A percentile compares a stretch with the other conserved stretches of the same genome.
Evolutionary conservation across 805 yeast genomes (phyloP).

Genomic region (Saccharomycopsis microspora): DNA sequence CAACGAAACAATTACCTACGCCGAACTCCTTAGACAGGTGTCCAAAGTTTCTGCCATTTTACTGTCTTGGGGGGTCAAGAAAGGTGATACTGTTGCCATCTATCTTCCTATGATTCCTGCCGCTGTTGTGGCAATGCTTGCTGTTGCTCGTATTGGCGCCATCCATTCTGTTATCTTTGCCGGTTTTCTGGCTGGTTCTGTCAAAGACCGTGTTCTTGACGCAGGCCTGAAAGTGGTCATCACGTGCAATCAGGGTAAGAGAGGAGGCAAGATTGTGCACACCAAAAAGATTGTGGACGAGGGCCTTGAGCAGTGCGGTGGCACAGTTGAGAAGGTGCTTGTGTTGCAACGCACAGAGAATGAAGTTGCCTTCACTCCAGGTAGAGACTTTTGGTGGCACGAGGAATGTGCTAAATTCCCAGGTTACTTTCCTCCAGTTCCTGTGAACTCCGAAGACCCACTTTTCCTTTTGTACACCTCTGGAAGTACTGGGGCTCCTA

Average conservation of each 20-base stretch:
- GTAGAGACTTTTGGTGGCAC: slow-evolving; percentile 94
- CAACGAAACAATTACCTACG: slow-evolving; percentile 67
- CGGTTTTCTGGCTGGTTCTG: slow-evolving; percentile 89
- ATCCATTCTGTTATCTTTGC: slow-evolving; percentile 94
- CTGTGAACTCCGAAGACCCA: slow-evolving; percentile 90
- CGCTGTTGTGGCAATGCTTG: slow-evolving; percentile 88
- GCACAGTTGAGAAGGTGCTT: slow-evolving; percentile 64
- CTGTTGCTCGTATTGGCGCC: slow-evolving; percentile 90
- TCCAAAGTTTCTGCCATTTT: slow-evolving; percentile 80
- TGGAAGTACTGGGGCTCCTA: slow-evolving; percentile 97
- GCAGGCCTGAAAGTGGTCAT: slow-evolving; percentile 79
- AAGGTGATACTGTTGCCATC: slow-evolving; percentile 95
- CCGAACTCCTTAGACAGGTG: slow-evolving; percentile 76
- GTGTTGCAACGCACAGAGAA: slow-evolving; percentile 78
- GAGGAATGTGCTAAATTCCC: slow-evolving; percentile 76
- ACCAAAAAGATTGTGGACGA: slow-evolving; percentile 94
- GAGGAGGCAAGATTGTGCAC: slow-evolving; percentile 90
- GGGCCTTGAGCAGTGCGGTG: slow-evolving; percentile 61
- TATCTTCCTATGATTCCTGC: slow-evolving; percentile 98
- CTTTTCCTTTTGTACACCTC: slow-evolving; percentile 91
- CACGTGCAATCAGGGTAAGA: slow-evolving; percentile 89
- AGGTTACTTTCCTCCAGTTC: slow-evolving; percentile 75
- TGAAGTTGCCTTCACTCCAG: slow-evolving; percentile 59
- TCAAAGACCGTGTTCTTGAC: slow-evolving; percentile 81
- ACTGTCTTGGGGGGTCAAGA: slow-evolving; percentile 72